Percentiles rank a stretch among this genome's conserved stretches.
These are phyloP conservation scores for Phytopythium aichiense DNA, from an alignment of 352 stramenopile genomes.

Conservation along the genomic window DNA sequence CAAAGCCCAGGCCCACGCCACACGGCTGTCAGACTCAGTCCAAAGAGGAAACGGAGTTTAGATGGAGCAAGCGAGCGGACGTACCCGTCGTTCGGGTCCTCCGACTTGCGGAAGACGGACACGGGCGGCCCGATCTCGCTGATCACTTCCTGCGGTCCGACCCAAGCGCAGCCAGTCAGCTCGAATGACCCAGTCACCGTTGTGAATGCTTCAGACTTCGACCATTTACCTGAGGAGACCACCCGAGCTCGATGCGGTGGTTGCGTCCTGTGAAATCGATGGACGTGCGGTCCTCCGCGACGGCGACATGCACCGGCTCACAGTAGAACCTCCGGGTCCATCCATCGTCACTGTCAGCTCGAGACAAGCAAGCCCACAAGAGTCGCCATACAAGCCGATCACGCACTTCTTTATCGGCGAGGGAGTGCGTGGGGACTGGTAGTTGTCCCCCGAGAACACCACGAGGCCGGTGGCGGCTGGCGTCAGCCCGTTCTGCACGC, in stretches of 20 bases:
- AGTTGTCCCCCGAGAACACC: conserved; percentile 60
- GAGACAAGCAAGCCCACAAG: background rate
- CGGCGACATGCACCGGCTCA: conserved; percentile 57
- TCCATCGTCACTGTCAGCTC: background rate
- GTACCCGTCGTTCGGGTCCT: conserved; percentile 67
- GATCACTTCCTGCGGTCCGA: conserved; percentile 50
- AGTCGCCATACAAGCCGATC: background rate
- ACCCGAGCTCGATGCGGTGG: conserved; percentile 69
- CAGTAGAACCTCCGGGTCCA: conserved; percentile 53
- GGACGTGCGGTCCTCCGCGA: conserved; percentile 34
- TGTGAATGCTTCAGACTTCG: background rate
- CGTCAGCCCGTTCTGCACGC: conserved; percentile 61
- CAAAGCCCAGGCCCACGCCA: background rate
- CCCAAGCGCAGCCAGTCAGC: background rate
- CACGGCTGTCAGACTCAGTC: background rate
- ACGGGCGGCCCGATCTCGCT: conserved; percentile 71
- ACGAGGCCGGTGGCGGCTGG: conserved; percentile 65
- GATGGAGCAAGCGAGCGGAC: background rate
- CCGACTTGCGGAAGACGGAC: conserved; percentile 75
- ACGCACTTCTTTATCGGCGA: conserved; percentile 45
- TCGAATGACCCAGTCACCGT: background rate
- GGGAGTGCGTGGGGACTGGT: conserved; percentile 28
- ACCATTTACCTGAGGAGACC: conserved; percentile 60
- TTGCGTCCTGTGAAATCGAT: conserved; percentile 57
- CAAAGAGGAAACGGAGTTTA: background rate